A percentile compares a stretch with the other conserved stretches of the same genome.
Evolutionary conservation across 257 asterid genomes (phyloP).

Genomic region (Solanum medicagineum): DNA sequence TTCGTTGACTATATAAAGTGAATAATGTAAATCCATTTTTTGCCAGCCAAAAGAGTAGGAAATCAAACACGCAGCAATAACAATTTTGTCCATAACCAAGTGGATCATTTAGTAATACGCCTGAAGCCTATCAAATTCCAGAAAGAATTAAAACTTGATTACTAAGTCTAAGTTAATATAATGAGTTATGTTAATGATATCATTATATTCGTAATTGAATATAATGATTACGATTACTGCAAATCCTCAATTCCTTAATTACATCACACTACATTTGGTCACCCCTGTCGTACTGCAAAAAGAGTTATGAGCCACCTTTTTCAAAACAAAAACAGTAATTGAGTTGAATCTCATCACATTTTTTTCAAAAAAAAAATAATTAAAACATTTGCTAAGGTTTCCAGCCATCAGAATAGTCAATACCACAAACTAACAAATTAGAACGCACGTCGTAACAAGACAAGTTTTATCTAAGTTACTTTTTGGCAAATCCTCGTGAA

Average conservation of each 20-base stretch:
- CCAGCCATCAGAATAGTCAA: background rate
- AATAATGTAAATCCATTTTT: too few species aligned
- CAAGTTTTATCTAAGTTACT: background rate
- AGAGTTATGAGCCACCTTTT: background rate
- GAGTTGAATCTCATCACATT: background rate
- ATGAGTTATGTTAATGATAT: too few species aligned
- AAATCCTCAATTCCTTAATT: background rate
- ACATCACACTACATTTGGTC: background rate
- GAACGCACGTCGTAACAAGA: background rate
- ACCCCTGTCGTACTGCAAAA: background rate
- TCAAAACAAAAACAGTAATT: background rate
- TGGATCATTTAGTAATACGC: too few species aligned
- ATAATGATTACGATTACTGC: too few species aligned
- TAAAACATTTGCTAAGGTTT: background rate
- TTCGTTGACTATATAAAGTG: too few species aligned
- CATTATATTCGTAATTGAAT: too few species aligned
- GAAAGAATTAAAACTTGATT: too few species aligned
- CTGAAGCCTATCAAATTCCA: too few species aligned
- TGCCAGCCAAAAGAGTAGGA: too few species aligned
- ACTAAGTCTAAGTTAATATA: too few species aligned
- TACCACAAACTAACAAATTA: background rate
- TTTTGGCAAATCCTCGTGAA: background rate
- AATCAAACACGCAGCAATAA: too few species aligned
- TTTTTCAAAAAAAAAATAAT: background rate
- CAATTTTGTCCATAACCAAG: too few species aligned